Evolutionary conservation across 331 rosid species (phyloP), one percentile per base, ranked within the genome.

Genomic region (Saraca asoca): DNA sequence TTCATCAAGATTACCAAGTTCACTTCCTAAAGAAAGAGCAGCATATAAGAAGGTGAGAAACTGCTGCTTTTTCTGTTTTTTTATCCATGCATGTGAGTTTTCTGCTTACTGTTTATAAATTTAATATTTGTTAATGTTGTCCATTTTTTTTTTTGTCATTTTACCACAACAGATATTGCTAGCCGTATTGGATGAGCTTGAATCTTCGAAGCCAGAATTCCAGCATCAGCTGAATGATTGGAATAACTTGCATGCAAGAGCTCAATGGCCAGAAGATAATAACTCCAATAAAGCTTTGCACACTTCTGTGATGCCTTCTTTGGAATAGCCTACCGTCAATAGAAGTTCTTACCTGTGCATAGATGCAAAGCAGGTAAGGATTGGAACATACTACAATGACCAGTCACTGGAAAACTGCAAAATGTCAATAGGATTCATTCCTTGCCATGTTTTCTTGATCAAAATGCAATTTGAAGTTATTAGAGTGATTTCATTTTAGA

Each of bases 1-100:
- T 49, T 69, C 93, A 87, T 78, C 85, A 76, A 29, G 93, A 87
- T 77, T 84, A 87, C 71, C 84, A 56, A 72, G 48, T 43, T 68
- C 51, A 67, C 79, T 73, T 75, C 81, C 74, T 12, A 77, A 63
- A 51, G 84, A 84, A 64, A 83, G 69, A 56, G 41, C 43, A 38
- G 15, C 41, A 3, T 75, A 79, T 52, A 87, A 51, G 74, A 84
- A 79, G 84, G 89, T 81, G 60, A 46, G 54, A 53, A 12, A 61
- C 49, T 51, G 38, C 39, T 9, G 46, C 7, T 17, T 64, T 31
- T 54, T n/a, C n/a, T 7, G 18, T 42, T 33, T 54, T 7, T 24
- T 24, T 24, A 24, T 13, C 8, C 10, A 33, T 45, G 37, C 7
- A 18, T 45, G 58, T 5, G 31, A 24, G 18, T 38, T 14, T 20